Percentiles rank a stretch among this genome's conserved stretches.
Evolutionary conservation across 768 basidiomycete genomes (phyloP).

Genomic region (Suillus paluster): DNA sequence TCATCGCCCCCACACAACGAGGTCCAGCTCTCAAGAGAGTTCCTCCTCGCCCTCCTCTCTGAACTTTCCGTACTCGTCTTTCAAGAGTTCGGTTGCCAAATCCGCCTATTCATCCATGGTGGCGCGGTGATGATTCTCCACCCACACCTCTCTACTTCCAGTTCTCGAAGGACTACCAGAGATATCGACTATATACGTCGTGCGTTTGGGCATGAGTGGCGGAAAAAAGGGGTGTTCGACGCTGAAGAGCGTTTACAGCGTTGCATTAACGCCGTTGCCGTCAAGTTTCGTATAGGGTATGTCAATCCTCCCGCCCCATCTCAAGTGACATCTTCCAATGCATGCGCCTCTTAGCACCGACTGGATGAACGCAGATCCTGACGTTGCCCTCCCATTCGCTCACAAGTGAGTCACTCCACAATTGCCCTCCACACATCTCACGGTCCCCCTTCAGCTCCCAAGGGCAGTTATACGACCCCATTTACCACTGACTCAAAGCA

Average conservation of each 20-base stretch:
- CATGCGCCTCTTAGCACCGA: constrained; percentile 39
- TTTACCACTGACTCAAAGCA: constrained; percentile 57
- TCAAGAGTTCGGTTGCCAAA: constrained; percentile 49
- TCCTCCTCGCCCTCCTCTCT: constrained; percentile 50
- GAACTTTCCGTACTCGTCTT: constrained; percentile 56
- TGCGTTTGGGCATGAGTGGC: constrained; percentile 61
- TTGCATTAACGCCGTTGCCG: constrained; percentile 62
- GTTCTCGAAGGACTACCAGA: constrained; percentile 55
- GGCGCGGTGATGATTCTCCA: constrained; percentile 79
- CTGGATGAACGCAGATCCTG: constrained; percentile 82
- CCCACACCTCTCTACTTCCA: constrained; percentile 41
- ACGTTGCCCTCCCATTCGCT: constrained; percentile 70
- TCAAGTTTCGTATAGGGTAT: constrained; percentile 50
- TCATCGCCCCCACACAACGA: constrained; percentile 38
- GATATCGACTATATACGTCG: constrained; percentile 73
- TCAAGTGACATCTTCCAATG: neutral
- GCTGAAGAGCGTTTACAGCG: constrained; percentile 57
- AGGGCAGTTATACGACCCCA: constrained; percentile 56
- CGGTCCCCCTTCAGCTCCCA: constrained; percentile 17
- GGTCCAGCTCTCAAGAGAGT: constrained; percentile 31
- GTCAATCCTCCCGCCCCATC: constrained; percentile 1
- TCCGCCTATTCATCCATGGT: constrained; percentile 71
- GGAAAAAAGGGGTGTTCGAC: constrained; percentile 49
- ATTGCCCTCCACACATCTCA: constrained; percentile 12
- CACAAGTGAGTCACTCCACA: constrained; percentile 50